phyloP scores from a whole-genome alignment of 768 basidiomycete genomes.

The Termitomyces titanicus region DNA sequence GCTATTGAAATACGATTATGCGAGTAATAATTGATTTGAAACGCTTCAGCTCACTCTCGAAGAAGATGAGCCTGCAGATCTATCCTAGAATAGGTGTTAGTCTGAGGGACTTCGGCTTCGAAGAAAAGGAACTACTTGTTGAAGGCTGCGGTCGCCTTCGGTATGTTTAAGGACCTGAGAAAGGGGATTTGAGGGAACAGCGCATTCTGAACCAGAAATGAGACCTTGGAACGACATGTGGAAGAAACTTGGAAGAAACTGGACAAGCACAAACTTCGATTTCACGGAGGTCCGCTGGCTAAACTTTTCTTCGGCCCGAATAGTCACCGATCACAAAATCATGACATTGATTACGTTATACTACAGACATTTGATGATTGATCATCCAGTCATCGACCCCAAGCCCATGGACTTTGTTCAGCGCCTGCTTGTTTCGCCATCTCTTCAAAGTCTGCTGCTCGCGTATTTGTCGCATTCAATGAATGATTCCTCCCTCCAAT shows the following conservation, averaged over 20 bases:
- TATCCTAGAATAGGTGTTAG: conserved; percentile 47
- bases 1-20: conserved; percentile 32
- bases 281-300: not conserved
- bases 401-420: conserved; percentile 2
- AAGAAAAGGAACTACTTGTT: conserved; percentile 55
- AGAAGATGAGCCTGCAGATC: conserved; percentile 69
- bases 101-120: not conserved
- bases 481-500: conserved; percentile 49
- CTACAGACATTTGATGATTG: too few relatives aligned
- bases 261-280: not conserved
- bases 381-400: conserved; percentile 5
- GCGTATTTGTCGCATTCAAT: conserved; percentile 39
- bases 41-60: conserved; percentile 46
- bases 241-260: not conserved
- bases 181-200: conserved; percentile 78
- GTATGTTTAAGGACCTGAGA: conserved; percentile 88
- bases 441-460: conserved; percentile 42
- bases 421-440: conserved; percentile 25
- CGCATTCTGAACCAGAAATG: conserved; percentile 89
- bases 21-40: conserved; percentile 2
- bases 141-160: conserved; percentile 83
- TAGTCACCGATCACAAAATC: not conserved
- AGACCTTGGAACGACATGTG: conserved; percentile 74
- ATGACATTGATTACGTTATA: not conserved
- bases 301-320: conserved; percentile 4